These are phyloP conservation scores for Singerocomus inundabilis DNA, from an alignment of 1,284 basidiomycete genomes.

Conservation along the genomic window DNA sequence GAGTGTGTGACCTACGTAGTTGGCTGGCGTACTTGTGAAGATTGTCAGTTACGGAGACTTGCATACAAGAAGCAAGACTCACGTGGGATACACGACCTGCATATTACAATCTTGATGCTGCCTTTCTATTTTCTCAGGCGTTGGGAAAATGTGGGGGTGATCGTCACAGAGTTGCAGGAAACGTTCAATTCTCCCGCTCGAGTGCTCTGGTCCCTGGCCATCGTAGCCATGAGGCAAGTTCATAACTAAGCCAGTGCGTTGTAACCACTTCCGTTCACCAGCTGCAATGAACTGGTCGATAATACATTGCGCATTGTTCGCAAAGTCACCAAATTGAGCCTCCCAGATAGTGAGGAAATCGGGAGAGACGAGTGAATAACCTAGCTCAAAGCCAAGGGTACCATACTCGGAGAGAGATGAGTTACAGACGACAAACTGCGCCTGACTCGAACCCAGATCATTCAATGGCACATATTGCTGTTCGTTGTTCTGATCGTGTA, in stretches of 20 bases:
- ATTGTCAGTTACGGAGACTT: slow-evolving; percentile 12
- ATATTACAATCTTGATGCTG: slow-evolving; percentile 99
- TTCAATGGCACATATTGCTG: slow-evolving; percentile 88
- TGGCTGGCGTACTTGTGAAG: slow-evolving; percentile 72
- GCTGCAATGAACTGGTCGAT: slow-evolving; percentile 99
- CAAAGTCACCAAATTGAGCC: slow-evolving; percentile 98
- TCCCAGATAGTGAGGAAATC: slow-evolving; percentile 97
- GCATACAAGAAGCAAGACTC: slow-evolving; percentile 33
- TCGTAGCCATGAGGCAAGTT: slow-evolving; percentile 97
- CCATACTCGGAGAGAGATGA: slow-evolving; percentile 97
- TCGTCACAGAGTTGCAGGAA: slow-evolving; percentile 99
- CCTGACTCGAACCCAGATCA: slow-evolving; percentile 85
- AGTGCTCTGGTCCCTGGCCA: slow-evolving; percentile 99
- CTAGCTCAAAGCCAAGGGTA: slow-evolving; percentile 95
- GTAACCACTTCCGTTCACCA: slow-evolving; percentile 98
- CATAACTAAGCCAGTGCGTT: slow-evolving; percentile 91
- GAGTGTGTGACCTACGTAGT: slow-evolving; percentile 58
- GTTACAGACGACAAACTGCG: slow-evolving; percentile 94
- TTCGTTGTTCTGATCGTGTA: slow-evolving; percentile 96
- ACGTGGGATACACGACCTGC: slow-evolving; percentile 97
- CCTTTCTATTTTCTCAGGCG: slow-evolving; percentile 85
- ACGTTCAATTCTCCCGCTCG: slow-evolving; percentile 92
- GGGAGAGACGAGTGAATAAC: slow-evolving; percentile 97
- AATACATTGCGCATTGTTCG: slow-evolving; percentile 95
- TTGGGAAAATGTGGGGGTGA: slow-evolving; percentile 91